These are phyloP conservation scores for Penicillium fuscoglaucum DNA, from an alignment of 2,329 filamentous ascomycete genomes.

Conservation along the genomic window DNA sequence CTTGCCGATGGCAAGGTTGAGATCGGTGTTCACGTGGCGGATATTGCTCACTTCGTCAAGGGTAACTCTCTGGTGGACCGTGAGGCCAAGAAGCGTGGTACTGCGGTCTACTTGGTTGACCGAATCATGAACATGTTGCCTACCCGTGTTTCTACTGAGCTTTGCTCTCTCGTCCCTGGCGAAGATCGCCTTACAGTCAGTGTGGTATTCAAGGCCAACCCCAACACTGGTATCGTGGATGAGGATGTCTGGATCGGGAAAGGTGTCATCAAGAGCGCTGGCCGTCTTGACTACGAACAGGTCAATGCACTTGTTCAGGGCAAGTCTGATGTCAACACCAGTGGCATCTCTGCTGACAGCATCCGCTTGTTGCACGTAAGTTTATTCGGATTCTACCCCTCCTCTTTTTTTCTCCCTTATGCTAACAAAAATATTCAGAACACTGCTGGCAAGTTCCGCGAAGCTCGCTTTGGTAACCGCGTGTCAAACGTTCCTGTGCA, in stretches of 20 bases:
- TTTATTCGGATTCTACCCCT: background rate
- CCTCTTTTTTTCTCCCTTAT: background rate
- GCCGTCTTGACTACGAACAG: constrained; percentile 79
- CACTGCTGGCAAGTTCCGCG: constrained; percentile 86
- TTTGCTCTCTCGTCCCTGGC: constrained; percentile 84
- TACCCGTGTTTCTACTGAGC: constrained; percentile 76
- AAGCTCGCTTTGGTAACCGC: constrained; percentile 78
- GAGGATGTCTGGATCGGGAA: constrained; percentile 93
- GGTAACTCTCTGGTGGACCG: constrained; percentile 91
- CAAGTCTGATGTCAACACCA: constrained; percentile 61
- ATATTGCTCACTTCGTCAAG: constrained; percentile 97
- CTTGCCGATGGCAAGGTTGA: constrained; percentile 83
- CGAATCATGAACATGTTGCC: constrained; percentile 85
- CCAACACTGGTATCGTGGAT: constrained; percentile 76
- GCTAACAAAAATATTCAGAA: constrained; percentile 47
- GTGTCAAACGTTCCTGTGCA: constrained; percentile 79
- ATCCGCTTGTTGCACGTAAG: constrained; percentile 75
- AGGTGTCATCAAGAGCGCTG: constrained; percentile 86
- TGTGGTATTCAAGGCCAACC: constrained; percentile 88
- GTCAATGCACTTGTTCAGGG: constrained; percentile 79
- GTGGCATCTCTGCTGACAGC: constrained; percentile 69
- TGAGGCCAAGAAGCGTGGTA: constrained; percentile 96
- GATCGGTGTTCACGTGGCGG: constrained; percentile 91
- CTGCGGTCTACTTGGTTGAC: constrained; percentile 92
- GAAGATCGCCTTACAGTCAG: constrained; percentile 89